phyloP scores from a whole-genome alignment of 768 basidiomycete genomes.

The Scleroderma citrinum region DNA sequence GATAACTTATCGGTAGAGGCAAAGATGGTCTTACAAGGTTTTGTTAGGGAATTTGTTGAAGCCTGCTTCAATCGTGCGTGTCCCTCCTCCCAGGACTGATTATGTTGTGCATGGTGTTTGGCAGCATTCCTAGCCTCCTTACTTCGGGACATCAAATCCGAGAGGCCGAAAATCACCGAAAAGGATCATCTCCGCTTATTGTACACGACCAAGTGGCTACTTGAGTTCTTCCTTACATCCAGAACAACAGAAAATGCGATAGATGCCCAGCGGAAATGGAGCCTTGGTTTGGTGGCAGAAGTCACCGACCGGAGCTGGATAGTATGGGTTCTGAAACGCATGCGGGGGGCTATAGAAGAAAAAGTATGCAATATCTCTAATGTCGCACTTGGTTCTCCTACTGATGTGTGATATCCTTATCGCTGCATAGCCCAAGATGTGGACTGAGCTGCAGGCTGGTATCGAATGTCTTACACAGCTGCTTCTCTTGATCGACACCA shows the following conservation, averaged over 20 bases:
- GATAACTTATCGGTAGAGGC: conserved; percentile 68
- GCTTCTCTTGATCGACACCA: conserved; percentile 79
- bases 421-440: conserved; percentile 70
- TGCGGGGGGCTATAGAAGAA: conserved; percentile 86
- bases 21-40: conserved; percentile 52
- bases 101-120: conserved; percentile 10
- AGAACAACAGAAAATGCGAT: conserved; percentile 33
- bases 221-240: conserved; percentile 76
- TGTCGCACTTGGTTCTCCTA: conserved; percentile 1
- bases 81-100: conserved; percentile 9
- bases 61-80: conserved; percentile 84
- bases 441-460: conserved; percentile 92
- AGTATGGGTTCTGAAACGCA: conserved; percentile 82
- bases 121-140: conserved; percentile 84
- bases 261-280: conserved; percentile 38
- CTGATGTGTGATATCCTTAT: conserved; percentile 7
- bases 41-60: conserved; percentile 71
- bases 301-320: conserved; percentile 86
- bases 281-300: conserved; percentile 73
- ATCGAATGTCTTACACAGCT: conserved; percentile 93
- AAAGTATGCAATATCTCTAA: conserved; percentile 49
- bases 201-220: conserved; percentile 84
- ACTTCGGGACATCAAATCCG: conserved; percentile 89
- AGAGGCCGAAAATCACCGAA: conserved; percentile 88
- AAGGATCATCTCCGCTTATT: conserved; percentile 89